Evolutionary conservation across 1,284 basidiomycete species (phyloP), one percentile per base, ranked within the genome.

Genomic region (Xerocomus amazonicus): DNA sequence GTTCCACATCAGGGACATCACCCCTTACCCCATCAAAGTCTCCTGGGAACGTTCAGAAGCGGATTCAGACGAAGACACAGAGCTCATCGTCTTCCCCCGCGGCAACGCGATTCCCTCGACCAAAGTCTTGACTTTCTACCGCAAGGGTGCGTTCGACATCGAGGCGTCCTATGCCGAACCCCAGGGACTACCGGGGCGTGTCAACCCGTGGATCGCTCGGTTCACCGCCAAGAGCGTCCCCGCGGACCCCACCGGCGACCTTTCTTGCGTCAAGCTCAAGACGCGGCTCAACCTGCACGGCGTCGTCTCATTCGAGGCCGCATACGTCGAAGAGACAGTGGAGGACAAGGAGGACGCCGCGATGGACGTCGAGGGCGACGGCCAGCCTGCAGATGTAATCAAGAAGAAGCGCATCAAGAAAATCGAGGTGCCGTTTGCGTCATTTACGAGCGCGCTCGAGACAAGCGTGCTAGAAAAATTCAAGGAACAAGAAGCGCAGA

Each of bases 51-150:
- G 80, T 36, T 75, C 81, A 48, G 78, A 82, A 43, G 74, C 80
- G 7, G 91, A 91, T 61, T 79, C 83, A 0, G 90, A 93, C 54
- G 92, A 95, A 55, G 92, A 95, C 67, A 91, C 87, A 31, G 88
- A 92, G 67, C 81, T 97, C 54, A 75, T 83, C 54, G 91, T 95
- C 49, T 97, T 94, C 81, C 84, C 87, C 47, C 75, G 76, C 42
- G 86, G 84, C 52, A 95, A 96, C 73, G 63, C 71, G 46, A 80
- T 95, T 52, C 94, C 94, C 8, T 94, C 91, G 31, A 94, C 92
- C 66, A 97, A 97, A 73, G 83, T 93, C 57, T 81, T 97, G 58
- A 92, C 92, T n/a, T 96, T 96, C 80, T 89, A 91, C 72, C 87
- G 94, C 67, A 85, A 84, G 61, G 83, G 84, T 43, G 70, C 87